Evolutionary conservation across 768 basidiomycete genomes (phyloP).

Genomic region (Thelephora aurantiotincta): DNA sequence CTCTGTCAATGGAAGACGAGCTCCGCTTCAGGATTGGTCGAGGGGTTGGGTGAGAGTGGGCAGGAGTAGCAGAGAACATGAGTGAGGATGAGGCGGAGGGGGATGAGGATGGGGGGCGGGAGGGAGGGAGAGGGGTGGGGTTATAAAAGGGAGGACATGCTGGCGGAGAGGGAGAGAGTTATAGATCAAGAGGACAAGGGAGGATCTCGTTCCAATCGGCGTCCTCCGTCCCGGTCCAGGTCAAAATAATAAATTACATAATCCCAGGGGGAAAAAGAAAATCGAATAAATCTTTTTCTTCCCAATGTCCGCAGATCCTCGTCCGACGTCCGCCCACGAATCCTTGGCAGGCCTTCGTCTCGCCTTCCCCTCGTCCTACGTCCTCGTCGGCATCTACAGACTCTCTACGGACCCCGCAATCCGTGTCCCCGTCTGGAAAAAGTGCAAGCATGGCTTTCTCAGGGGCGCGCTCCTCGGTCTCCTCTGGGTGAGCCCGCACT

Average conservation of each 20-base stretch:
- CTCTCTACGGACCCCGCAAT: slow-evolving; percentile 61
- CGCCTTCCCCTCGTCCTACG: slow-evolving; percentile 71
- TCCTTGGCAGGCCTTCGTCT: slow-evolving; percentile 46
- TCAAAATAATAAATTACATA: too few species aligned
- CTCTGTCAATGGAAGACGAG: slow-evolving; percentile 26
- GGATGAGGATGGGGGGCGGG: slow-evolving; percentile 4
- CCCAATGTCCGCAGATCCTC: not conserved
- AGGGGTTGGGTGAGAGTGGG: slow-evolving; percentile 20
- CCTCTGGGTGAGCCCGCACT: slow-evolving; percentile 40
- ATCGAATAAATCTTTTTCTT: not conserved
- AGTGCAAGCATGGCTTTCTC: slow-evolving; percentile 63
- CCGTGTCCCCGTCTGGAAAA: slow-evolving; percentile 69
- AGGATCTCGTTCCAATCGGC: not conserved
- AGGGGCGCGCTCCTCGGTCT: slow-evolving; percentile 58
- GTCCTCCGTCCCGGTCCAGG: not conserved
- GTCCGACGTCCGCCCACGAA: slow-evolving; percentile 22
- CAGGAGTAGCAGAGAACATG: slow-evolving; percentile 3
- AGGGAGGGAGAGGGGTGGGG: slow-evolving; percentile 4
- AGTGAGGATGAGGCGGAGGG: not conserved
- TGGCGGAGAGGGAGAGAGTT: not conserved
- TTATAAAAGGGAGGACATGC: slow-evolving; percentile 1
- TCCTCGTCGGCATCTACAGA: slow-evolving; percentile 73
- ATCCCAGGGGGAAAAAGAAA: too few species aligned
- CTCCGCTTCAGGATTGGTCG: slow-evolving; percentile 48
- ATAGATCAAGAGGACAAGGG: not conserved